Base-by-base conservation (phyloP, 192 early-diverging fungal genomes). In the Coemansia sp. region DNA sequence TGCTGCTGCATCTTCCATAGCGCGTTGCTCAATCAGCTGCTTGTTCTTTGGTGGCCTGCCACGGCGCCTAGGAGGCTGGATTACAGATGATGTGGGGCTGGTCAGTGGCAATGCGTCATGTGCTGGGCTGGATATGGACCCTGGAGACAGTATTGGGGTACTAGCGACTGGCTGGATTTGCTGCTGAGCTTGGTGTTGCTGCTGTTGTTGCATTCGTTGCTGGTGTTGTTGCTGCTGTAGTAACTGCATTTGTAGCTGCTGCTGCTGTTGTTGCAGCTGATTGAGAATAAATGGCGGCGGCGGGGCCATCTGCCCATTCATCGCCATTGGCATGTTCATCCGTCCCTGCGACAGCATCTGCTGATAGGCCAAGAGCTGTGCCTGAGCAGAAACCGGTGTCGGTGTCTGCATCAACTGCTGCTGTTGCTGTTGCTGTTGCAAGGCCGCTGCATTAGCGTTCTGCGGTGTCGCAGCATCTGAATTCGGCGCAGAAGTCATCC, bases 1-100 rank as follows among this genome's bases (percentile, higher is more conserved):
- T 4, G 71, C 76, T 1, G 77, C 77, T 0, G 78, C 78, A 48
- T 75, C 73, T 57, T 81, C 78, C 63, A 66, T 69, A 5, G 72
- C 78, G 11, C 73, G 78, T 66, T 75, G 66, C 56, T 75, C 58
- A 31, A 81, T 81, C 16, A 81, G 73, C 67, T 75, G 69, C 70
- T 75, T 72, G 56, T 81, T 81, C 64, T 81, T 81, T 34, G 78
- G 78, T 20, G 78, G 78, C 12, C 78, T 69, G 0, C 78, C 78
- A 32, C 78, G 78, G 8, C 73, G 66, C 51, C 52, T 68, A n/a
- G 73, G 79, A 34, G 69, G 29, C 29, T 52, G 64, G 5, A 54
- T 49, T 10, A 36, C 18, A 28, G 63, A 59, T 7, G 66, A 25
- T 45, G 58, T 29, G 25, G 59, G 30, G 30, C 56, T 55, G 17